Evolutionary conservation across 2,329 filamentous ascomycete species (phyloP), one percentile per base, ranked within the genome.

Genomic region (Endocalyx cinctus): DNA sequence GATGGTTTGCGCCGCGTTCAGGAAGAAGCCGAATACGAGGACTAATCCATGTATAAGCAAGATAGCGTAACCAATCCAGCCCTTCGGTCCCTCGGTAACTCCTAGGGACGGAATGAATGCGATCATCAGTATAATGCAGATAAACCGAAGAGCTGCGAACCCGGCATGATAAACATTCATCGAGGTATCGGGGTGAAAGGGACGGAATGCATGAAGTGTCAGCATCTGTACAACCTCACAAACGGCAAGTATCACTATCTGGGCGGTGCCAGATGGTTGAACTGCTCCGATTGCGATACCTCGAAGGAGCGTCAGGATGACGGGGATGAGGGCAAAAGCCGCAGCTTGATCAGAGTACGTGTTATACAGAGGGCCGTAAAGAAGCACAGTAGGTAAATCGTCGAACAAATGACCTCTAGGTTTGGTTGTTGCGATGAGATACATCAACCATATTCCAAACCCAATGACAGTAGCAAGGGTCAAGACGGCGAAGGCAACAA

Each of bases 111-210:
- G 87, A 10, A 89, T 79, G 57, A 98, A 98, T 1, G 89, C 71
- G 20, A 88, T 77, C 69, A 85, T 87, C 34, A 90, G 65, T 34
- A 90, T 66, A 29, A 88, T 74, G 0, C 83, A 83, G 29, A 86
- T 63, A 19, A 96, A 81, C 20, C 92, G 80, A 11, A 94, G 67
- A 3, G 74, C 65, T 1, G 88, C 78, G 59, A 96, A 95, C 42
- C 88, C 78, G 2, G 84, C 86, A 51, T 97, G 89, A 47, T 96
- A 96, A 8, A 87, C 79, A 55, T 97, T 97, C 92, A 98, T 98
- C 17, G 90, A 96, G 0, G 92, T 97, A 15, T 89, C 80, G 2
- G 82, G 80, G 40, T 90, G 82, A 52, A 94, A 98, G 1, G 92
- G 92, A 12, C 85, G 80, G 65, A 97, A 94, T 6, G 87, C 87